Conservation (phyloP, 1,284 basidiomycete species). For the Ceratobasidium sp. region DNA sequence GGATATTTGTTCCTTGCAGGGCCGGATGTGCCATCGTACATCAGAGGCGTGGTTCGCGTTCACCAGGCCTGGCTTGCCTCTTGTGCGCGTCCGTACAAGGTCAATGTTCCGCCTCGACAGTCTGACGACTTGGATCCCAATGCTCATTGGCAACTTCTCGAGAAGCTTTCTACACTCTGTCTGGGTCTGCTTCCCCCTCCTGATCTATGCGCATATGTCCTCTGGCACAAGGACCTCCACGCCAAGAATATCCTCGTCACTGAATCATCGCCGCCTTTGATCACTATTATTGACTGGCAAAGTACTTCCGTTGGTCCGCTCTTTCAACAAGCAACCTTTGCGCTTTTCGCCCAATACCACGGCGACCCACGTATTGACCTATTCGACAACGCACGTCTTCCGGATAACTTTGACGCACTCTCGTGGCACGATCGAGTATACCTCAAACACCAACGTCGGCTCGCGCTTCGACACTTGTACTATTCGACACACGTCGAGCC, state of each 20-base stretch:
- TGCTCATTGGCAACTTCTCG: conserved; percentile 39
- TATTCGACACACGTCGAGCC: conserved; percentile 5
- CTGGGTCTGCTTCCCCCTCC: conserved; percentile 38
- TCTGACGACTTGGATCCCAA: conserved; percentile 35
- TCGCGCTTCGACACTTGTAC: conserved; percentile 38
- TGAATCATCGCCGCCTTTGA: conserved; percentile 44
- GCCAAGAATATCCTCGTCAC: conserved; percentile 50
- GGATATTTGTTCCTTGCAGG: conserved; percentile 1
- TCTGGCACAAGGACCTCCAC: conserved; percentile 47
- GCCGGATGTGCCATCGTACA: not conserved
- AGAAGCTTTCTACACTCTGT: conserved; percentile 35
- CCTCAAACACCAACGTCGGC: conserved; percentile 36
- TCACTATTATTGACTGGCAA: conserved; percentile 52
- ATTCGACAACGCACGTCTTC: conserved; percentile 16
- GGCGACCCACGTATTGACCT: conserved; percentile 33
- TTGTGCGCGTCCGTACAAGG: conserved; percentile 23
- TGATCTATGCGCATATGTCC: not conserved
- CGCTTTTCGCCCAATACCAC: conserved; percentile 32
- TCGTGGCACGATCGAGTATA: conserved; percentile 34
- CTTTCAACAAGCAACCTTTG: conserved; percentile 45
- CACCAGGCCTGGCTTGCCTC: conserved; percentile 42
- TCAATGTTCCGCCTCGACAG: conserved; percentile 41
- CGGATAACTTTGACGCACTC: conserved; percentile 24
- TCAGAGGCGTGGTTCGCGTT: conserved; percentile 36
- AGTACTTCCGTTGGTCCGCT: conserved; percentile 49